Conservation (phyloP, 768 basidiomycete species). For the Tephrocybe rancida region DNA sequence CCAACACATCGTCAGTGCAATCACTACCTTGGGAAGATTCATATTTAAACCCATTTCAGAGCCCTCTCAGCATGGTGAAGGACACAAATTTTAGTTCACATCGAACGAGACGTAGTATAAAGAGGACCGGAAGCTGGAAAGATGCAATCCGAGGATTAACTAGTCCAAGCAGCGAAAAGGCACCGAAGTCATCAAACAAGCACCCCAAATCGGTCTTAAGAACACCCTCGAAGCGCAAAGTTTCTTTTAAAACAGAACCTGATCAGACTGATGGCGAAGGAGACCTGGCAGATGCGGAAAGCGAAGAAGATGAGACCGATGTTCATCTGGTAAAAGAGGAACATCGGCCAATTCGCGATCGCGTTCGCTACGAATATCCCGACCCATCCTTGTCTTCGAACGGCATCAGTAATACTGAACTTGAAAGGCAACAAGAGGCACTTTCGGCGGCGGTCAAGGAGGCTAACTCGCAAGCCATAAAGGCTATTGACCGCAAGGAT, state of each 20-base stretch:
- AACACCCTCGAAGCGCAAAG: constrained; percentile 19
- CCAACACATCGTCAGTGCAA: constrained; percentile 62
- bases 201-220: constrained; percentile 29
- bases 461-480: constrained; percentile 48
- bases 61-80: constrained; percentile 89
- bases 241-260: constrained; percentile 6
- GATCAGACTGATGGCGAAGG: constrained; percentile 47
- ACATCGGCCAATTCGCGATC: constrained; percentile 74
- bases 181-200: constrained; percentile 17
- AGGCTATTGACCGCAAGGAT: constrained; percentile 31
- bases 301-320: constrained; percentile 49
- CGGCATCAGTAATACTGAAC: constrained; percentile 36
- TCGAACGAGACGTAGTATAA: constrained; percentile 50
- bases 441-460: constrained; percentile 52
- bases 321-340: constrained; percentile 53
- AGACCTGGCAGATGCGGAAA: constrained; percentile 55
- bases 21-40: neutral
- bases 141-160: constrained; percentile 54
- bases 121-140: constrained; percentile 60
- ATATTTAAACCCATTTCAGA: constrained; percentile 34
- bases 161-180: constrained; percentile 37
- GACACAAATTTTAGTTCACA: constrained; percentile 50
- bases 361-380: constrained; percentile 65
- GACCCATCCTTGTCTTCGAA: constrained; percentile 14
- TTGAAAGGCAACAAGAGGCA: constrained; percentile 54